Evolutionary conservation across 306 rosid species (phyloP), one percentile per base, ranked within the genome.

Genomic region (Rosa persica): DNA sequence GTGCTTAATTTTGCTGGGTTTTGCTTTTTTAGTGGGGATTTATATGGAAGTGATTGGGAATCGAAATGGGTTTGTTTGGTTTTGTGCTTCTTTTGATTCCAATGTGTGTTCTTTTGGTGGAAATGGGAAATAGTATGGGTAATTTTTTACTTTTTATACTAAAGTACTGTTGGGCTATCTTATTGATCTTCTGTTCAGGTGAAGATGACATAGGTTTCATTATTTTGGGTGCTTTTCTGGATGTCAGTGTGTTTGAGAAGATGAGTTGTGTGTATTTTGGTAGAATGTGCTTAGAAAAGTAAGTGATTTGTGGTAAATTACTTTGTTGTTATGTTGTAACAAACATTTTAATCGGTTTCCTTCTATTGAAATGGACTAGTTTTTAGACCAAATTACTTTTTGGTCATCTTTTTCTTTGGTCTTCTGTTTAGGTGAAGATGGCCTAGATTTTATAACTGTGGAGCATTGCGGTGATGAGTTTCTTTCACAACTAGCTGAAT

Each of bases 401-500:
- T 30, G 38, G 38, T 73, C 2, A 54, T 55, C n/a, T 8, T 25
- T 43, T 36, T 39, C 2, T 42, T 17, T 4, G 65, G 27, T 78
- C 42, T 23, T 76, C 36, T 74, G 67, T 73, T 76, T 44, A 94
- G 98, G 98, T 0, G 96, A 95, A 0, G 97, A 92, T 62, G 98
- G 98, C 57, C 78, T 70, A 17, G 96, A 91, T 81, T 95, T 95
- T 76, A 78, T 95, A 85, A 87, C 95, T 43, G 98, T 95, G 47
- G 98, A 92, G 84, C 78, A 87, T 71, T 95, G 97, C 58, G 98
- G 98, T 51, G 98, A 95, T 78, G 98, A 92, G 91, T 95, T 92
- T 60, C 89, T 95, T 30, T 83, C 85, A 10, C 84, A 90, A 12
- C 71, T 95, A 51, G 97, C 96, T 40, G 97, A 95, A 60, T 87